These are phyloP conservation scores for Coemansia sp. DNA, from an alignment of 192 early-diverging fungal species.

Conservation along the genomic window DNA sequence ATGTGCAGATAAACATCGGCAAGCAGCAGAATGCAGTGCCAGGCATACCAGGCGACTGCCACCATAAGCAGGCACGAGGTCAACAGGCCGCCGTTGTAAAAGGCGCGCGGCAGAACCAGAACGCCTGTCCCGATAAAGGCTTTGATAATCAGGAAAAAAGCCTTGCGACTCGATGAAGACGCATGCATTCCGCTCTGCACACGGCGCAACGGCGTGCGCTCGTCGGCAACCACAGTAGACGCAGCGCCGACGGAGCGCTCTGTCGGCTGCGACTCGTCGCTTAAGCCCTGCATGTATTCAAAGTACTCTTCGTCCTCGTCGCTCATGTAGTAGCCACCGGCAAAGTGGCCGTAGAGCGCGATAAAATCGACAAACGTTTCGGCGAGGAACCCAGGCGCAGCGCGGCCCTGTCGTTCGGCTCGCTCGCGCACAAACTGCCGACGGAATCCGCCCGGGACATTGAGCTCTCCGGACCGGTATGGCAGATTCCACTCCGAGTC, in stretches of 20 bases:
- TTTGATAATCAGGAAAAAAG: conserved; percentile 78
- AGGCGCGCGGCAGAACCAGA: conserved; percentile 74
- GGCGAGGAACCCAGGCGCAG: conserved; percentile 72
- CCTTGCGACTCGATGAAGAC: conserved; percentile 67
- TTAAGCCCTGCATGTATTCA: conserved; percentile 31
- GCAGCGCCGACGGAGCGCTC: conserved; percentile 4
- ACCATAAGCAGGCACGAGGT: conserved; percentile 63
- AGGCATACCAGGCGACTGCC: conserved; percentile 63
- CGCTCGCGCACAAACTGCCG: conserved; percentile 83
- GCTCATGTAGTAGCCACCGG: conserved; percentile 86
- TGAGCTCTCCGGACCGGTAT: conserved; percentile 50
- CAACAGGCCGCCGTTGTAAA: conserved; percentile 76
- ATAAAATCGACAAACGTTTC: conserved; percentile 93
- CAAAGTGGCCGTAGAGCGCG: conserved; percentile 92
- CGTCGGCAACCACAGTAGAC: conserved; percentile 5
- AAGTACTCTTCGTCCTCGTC: conserved; percentile 72
- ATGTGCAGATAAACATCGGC: conserved; percentile 64
- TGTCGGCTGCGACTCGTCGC: conserved; percentile 1
- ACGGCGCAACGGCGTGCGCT: conserved; percentile 42
- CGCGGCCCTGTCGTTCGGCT: conserved; percentile 66
- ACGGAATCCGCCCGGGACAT: conserved; percentile 87
- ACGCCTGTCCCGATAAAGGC: conserved; percentile 83
- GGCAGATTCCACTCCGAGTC: conserved; percentile 49
- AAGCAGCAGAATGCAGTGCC: conserved; percentile 67
- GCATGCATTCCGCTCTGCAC: conserved; percentile 24